phyloP scores from a whole-genome alignment of 2,329 filamentous ascomycete species.

The Paecilomyces dactylethromorphus region DNA sequence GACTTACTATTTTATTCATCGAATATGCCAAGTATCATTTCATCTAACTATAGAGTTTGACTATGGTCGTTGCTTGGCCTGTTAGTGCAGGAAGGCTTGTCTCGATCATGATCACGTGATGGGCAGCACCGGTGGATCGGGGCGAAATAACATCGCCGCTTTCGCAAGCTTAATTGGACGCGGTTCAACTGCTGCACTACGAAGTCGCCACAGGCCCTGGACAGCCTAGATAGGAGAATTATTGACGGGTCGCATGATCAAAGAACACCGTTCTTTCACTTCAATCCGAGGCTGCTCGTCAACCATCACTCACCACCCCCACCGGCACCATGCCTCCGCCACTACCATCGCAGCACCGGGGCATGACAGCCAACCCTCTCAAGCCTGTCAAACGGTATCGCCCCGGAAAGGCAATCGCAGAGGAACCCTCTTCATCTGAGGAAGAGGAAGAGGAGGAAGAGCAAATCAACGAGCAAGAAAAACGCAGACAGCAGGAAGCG shows the following conservation, averaged over 20 bases:
- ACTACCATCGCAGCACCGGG: constrained; percentile 39
- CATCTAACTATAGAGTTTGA: not conserved
- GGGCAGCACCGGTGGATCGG: not conserved
- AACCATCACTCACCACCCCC: not conserved
- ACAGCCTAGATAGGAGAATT: not conserved
- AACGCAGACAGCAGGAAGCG: constrained; percentile 25
- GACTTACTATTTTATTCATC: not conserved
- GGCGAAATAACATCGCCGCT: not conserved
- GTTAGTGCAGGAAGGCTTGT: not conserved
- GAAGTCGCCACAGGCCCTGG: not conserved
- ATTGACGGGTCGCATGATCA: not conserved
- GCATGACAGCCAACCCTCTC: constrained; percentile 88
- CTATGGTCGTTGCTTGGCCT: too few relatives aligned
- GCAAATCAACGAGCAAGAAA: constrained; percentile 50
- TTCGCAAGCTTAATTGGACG: not conserved
- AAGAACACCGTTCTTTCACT: not conserved
- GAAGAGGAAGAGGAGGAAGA: constrained; percentile 51
- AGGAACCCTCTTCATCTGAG: constrained; percentile 42
- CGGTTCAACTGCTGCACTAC: not conserved
- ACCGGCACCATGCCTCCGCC: constrained; percentile 34
- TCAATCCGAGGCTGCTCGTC: not conserved
- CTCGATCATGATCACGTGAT: not conserved
- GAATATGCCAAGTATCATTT: not conserved
- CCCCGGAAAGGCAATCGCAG: constrained; percentile 65
- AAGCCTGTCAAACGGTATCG: constrained; percentile 70